Evolutionary conservation across 805 yeast genomes (phyloP), one percentile per base, ranked within the genome.

Genomic region (Candida boleticola): DNA sequence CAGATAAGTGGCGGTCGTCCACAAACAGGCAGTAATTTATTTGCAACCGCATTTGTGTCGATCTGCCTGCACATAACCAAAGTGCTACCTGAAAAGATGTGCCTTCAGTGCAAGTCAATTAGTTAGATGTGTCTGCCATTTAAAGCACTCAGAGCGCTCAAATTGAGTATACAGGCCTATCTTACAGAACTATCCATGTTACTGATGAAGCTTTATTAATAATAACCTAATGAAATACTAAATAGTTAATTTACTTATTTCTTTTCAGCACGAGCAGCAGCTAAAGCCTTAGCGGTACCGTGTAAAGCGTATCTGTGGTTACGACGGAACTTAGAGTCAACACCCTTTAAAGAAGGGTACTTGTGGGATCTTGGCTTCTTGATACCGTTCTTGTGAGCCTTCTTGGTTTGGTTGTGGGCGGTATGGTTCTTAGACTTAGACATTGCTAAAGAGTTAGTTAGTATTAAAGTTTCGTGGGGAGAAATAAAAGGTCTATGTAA

Each of bases 311-410:
- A 87, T 79, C 87, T 90, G 93, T 92, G 98, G 95, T 93, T 93
- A 80, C 98, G 86, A 72, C 83, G 83, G 96, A 93, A 93, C 85
- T 93, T 93, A 72, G 99, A 83, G 77, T 93, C 98, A 74, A 92
- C 97, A 82, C 96, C 96, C 80, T 88, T 92, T 77, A 89, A 82
- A 58, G 98, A 90, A 61, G 97, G 96, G 84, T 92, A 89, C 82
- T 88, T 90, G 95, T 82, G 77, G 70, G 96, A 85, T 84, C 82
- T 87, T 65, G 97, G 97, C 90, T 92, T 93, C 87, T 92, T 92
- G 82, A 93, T 92, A 81, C 99, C 99, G 86, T 93, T 93, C 74
- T 85, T 90, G 97, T 93, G 99, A 69, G 98, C 98, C 95, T 93
- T 93, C 74, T 77, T 86, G 89, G 85, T 87, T 80, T 92, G 98